A percentile compares a stretch with the other conserved stretches of the same genome.
Evolutionary conservation across 495 filamentous ascomycete genomes (phyloP).

Genomic region (Trichocladium antarcticum): DNA sequence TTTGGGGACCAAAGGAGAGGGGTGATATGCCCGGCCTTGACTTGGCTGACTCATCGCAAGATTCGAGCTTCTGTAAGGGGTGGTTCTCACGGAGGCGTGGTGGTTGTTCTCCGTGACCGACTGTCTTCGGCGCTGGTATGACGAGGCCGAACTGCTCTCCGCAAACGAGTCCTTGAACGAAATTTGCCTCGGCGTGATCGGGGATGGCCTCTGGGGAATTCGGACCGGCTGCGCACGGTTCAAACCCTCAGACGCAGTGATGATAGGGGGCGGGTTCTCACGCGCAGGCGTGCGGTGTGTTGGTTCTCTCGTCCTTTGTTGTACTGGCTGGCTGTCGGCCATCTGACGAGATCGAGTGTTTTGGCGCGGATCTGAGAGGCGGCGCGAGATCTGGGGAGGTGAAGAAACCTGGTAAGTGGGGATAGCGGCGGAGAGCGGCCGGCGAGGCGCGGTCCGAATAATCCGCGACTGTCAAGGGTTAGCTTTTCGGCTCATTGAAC

Average conservation of each 20-base stretch:
- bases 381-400: conserved; percentile 28
- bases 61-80: conserved; percentile 43
- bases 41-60: conserved; percentile 46
- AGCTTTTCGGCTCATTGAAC: neutral
- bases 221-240: conserved; percentile 14
- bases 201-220: conserved; percentile 26
- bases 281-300: conserved; percentile 14
- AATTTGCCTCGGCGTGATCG: conserved; percentile 32
- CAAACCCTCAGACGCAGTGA: conserved; percentile 15
- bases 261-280: conserved; percentile 20
- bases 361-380: conserved; percentile 40
- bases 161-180: conserved; percentile 32
- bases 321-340: conserved; percentile 25
- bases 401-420: conserved; percentile 30
- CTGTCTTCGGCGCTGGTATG: conserved; percentile 28
- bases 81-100: conserved; percentile 19
- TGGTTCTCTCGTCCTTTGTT: conserved; percentile 24
- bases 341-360: conserved; percentile 25
- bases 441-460: conserved; percentile 27
- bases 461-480: conserved; percentile 29
- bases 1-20: conserved; percentile 47
- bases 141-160: conserved; percentile 39
- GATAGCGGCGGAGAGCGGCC: conserved; percentile 37
- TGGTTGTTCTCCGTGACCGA: conserved; percentile 30
- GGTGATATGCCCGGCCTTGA: conserved; percentile 42